Percentiles rank a stretch among this genome's conserved stretches.
phyloP scores from a whole-genome alignment of 1,284 basidiomycete genomes.

The Neotropicomus parvogracilis region DNA sequence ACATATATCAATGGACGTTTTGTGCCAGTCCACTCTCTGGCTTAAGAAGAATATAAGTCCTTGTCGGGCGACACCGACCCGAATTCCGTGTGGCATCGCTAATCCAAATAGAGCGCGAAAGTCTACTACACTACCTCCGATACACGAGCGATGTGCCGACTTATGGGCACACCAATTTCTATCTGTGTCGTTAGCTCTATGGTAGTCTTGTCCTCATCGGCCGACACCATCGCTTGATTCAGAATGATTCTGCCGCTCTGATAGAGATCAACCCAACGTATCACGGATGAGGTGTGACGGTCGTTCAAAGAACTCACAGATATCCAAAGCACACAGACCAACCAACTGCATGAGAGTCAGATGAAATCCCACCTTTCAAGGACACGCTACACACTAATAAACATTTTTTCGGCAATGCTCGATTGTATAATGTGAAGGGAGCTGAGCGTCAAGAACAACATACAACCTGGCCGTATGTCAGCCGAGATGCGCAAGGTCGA shows the following conservation, averaged over 20 bases:
- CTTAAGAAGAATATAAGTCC: too few relatives aligned
- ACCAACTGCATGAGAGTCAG: conserved; percentile 14
- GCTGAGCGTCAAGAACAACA: conserved; percentile 21
- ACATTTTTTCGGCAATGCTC: background rate
- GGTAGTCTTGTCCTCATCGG: background rate
- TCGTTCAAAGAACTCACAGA: conserved; percentile 13
- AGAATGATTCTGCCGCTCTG: conserved; percentile 20
- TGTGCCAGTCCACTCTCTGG: too few relatives aligned
- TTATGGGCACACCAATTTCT: background rate
- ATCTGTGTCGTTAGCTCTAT: background rate
- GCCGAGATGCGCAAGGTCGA: background rate
- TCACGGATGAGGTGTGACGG: background rate
- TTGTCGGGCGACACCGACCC: background rate
- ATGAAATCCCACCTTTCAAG: background rate
- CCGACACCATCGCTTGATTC: conserved; percentile 12
- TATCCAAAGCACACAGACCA: conserved; percentile 19
- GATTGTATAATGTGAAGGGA: conserved; percentile 14
- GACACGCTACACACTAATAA: background rate
- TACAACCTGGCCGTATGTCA: conserved; percentile 16
- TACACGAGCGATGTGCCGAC: background rate
- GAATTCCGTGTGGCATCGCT: background rate
- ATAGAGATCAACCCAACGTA: background rate
- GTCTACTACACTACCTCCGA: background rate
- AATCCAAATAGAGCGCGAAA: background rate
- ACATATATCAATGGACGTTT: too few relatives aligned